These are phyloP conservation scores for Domatiomyces catenatus DNA, from an alignment of 2,329 filamentous ascomycete genomes.

Conservation along the genomic window DNA sequence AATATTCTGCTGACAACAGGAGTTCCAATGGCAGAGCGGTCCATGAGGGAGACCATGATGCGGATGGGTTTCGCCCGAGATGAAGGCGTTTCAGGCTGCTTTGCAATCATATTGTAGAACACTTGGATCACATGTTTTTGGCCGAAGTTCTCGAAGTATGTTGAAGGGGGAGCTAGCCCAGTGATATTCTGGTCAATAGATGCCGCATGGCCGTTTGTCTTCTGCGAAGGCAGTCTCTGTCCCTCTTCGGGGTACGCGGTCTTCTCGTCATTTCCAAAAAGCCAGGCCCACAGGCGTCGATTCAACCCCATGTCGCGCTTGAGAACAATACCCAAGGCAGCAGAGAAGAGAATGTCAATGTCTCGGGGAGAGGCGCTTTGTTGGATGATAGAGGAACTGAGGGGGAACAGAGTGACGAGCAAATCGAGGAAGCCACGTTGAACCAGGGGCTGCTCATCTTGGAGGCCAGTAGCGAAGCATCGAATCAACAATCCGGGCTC, in stretches of 20 bases:
- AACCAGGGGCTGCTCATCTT: slow-evolving; percentile 75
- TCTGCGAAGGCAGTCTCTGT: neutral
- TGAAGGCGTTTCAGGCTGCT: slow-evolving; percentile 37
- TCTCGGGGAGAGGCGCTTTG: slow-evolving; percentile 57
- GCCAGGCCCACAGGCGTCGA: slow-evolving; percentile 86
- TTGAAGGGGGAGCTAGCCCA: slow-evolving; percentile 28
- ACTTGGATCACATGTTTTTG: slow-evolving; percentile 58
- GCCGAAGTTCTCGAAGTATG: slow-evolving; percentile 69
- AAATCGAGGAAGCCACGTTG: slow-evolving; percentile 90
- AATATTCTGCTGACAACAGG: slow-evolving; percentile 80
- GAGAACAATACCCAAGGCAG: slow-evolving; percentile 73
- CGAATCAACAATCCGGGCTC: slow-evolving; percentile 82
- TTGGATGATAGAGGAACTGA: slow-evolving; percentile 70
- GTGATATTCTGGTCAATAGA: slow-evolving; percentile 22
- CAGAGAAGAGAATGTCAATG: slow-evolving; percentile 63
- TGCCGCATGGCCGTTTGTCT: slow-evolving; percentile 16
- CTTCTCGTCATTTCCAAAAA: slow-evolving; percentile 57
- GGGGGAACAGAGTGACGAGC: slow-evolving; percentile 73
- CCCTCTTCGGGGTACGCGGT: slow-evolving; percentile 19
- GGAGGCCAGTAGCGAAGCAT: slow-evolving; percentile 79
- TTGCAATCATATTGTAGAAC: slow-evolving; percentile 59
- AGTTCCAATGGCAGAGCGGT: slow-evolving; percentile 92
- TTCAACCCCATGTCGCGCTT: slow-evolving; percentile 95
- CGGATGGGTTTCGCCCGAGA: slow-evolving; percentile 75
- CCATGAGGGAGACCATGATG: slow-evolving; percentile 90